phyloP scores from a whole-genome alignment of 345 rosid genomes.

The Limnanthes douglasii region DNA sequence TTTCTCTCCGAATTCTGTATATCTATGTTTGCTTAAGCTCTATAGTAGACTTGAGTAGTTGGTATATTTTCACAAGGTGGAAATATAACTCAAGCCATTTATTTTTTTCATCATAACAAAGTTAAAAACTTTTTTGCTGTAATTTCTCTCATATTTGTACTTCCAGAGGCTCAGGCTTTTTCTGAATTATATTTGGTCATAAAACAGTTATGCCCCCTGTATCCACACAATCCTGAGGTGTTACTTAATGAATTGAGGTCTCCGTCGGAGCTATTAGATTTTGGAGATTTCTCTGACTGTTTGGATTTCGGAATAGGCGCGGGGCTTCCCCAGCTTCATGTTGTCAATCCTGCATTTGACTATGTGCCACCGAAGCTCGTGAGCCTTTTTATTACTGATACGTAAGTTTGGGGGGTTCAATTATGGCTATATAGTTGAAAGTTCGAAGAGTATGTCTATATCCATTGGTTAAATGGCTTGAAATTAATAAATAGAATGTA shows the following conservation, averaged over 20 bases:
- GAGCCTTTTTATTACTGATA: slow-evolving; percentile 92
- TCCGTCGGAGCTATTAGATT: slow-evolving; percentile 88
- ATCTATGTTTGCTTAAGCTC: not conserved
- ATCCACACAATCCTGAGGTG: slow-evolving; percentile 97
- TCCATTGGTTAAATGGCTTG: not conserved
- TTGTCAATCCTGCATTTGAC: slow-evolving; percentile 90
- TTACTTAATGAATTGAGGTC: slow-evolving; percentile 88
- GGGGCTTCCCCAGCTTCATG: slow-evolving; percentile 75
- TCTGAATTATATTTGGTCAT: slow-evolving; percentile 5
- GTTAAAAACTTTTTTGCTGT: not conserved
- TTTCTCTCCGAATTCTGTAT: not conserved
- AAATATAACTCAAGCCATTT: not conserved
- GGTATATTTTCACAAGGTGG: not conserved
- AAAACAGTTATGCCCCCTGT: slow-evolving; percentile 86
- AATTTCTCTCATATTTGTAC: not conserved
- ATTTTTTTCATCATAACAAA: not conserved
- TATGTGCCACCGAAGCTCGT: slow-evolving; percentile 95
- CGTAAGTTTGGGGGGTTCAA: slow-evolving; percentile 37
- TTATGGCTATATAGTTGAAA: not conserved
- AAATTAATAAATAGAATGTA: not conserved
- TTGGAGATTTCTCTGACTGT: slow-evolving; percentile 97
- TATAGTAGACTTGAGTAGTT: slow-evolving; percentile 5
- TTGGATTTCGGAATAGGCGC: slow-evolving; percentile 56
- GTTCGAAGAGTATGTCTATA: not conserved
- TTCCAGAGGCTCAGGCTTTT: too few species aligned